Percentiles rank a stretch among this genome's conserved stretches.
Conservation (phyloP, 1,284 basidiomycete genomes). For the Spongispora temasekensis region DNA sequence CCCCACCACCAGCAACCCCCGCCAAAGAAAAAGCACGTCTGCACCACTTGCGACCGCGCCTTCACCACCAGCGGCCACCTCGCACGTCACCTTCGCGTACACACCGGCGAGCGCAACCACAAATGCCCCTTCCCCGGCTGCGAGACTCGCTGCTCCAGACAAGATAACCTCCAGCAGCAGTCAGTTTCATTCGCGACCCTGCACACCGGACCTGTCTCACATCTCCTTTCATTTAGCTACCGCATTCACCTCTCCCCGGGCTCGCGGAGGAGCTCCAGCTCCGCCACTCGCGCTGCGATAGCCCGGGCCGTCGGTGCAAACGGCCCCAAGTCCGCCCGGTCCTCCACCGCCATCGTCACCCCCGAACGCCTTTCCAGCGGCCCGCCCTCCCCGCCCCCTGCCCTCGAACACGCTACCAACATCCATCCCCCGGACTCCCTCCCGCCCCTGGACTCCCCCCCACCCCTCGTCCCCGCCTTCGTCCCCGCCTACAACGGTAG, state of each 20-base stretch:
- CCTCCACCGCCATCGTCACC: conserved; percentile 22
- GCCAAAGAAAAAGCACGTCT: conserved; percentile 62
- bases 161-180: conserved; percentile 85
- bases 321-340: conserved; percentile 26
- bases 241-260: conserved; percentile 74
- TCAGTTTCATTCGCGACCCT: conserved; percentile 41
- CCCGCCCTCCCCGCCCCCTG: conserved; percentile 45
- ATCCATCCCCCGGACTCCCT: conserved; percentile 40
- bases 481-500: conserved; percentile 38
- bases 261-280: conserved; percentile 58
- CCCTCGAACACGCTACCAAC: conserved; percentile 44
- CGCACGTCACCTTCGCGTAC: conserved; percentile 77
- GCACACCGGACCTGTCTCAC: conserved; percentile 13
- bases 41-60: conserved; percentile 63
- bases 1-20: conserved; percentile 3
- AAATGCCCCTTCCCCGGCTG: conserved; percentile 83
- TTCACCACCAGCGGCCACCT: conserved; percentile 87
- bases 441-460: conserved; percentile 44
- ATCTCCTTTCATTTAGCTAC: conserved; percentile 47
- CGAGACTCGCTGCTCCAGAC: conserved; percentile 76
- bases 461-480: conserved; percentile 47
- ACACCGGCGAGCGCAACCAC: conserved; percentile 82
- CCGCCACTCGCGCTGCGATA: conserved; percentile 51
- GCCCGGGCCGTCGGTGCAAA: conserved; percentile 42
- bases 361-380: conserved; percentile 29